A percentile compares a stretch with the other conserved stretches of the same genome.
phyloP scores from a whole-genome alignment of 768 basidiomycete genomes.

The Suillus luteus region DNA sequence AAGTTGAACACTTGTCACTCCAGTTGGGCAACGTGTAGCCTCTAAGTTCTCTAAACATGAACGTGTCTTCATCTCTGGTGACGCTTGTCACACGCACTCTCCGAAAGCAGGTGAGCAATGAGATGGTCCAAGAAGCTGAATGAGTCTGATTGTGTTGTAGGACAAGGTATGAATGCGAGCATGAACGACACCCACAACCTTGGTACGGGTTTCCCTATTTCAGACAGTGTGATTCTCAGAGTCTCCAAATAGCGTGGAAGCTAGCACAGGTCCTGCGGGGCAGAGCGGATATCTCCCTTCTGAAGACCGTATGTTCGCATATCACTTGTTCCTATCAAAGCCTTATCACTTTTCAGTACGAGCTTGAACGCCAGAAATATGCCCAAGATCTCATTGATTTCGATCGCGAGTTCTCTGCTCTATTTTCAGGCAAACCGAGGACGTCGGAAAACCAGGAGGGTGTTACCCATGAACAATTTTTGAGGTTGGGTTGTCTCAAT shows the following conservation, averaged over 20 bases:
- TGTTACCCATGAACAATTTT: constrained; percentile 37
- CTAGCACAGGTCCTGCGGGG: constrained; percentile 46
- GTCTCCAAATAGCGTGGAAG: constrained; percentile 43
- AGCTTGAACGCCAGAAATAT: constrained; percentile 64
- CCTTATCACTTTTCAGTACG: constrained; percentile 50
- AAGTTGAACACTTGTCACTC: background rate
- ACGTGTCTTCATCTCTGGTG: constrained; percentile 75
- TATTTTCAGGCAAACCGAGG: constrained; percentile 71
- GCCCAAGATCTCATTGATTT: constrained; percentile 75
- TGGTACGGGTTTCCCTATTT: constrained; percentile 33
- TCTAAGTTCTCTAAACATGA: constrained; percentile 59
- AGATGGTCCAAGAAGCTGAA: background rate
- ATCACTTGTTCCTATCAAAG: background rate
- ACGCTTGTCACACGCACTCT: constrained; percentile 72
- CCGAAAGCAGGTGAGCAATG: constrained; percentile 56
- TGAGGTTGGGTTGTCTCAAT: constrained; percentile 27
- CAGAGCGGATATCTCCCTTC: constrained; percentile 38
- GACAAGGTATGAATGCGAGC: constrained; percentile 78
- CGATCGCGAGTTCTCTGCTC: constrained; percentile 61
- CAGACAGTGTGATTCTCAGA: background rate
- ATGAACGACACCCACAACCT: constrained; percentile 79
- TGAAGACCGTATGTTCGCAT: constrained; percentile 41
- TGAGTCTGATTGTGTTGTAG: constrained; percentile 30
- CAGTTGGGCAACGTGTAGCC: constrained; percentile 78
- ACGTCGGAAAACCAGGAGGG: constrained; percentile 43